Evolutionary conservation across 2,329 filamentous ascomycete genomes (phyloP).

Genomic region (Colletotrichum sp.): DNA sequence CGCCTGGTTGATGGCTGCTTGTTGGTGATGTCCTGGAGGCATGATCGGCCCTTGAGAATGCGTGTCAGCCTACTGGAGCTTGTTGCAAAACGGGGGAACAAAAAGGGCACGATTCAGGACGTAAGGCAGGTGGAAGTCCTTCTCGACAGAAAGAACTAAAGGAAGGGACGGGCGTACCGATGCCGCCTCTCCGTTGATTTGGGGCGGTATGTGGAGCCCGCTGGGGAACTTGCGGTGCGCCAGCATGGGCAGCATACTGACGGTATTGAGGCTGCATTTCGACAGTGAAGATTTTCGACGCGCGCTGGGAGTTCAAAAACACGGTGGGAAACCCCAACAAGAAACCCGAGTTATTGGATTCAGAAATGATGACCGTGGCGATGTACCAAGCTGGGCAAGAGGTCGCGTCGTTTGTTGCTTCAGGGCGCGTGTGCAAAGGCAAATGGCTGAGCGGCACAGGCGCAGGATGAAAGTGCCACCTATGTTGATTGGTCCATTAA

Average conservation of each 20-base stretch:
- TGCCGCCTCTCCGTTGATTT: conserved; percentile 56
- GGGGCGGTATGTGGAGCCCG: conserved; percentile 49
- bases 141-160: background rate
- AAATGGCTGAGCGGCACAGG: background rate
- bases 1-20: conserved; percentile 57
- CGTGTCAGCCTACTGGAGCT: background rate
- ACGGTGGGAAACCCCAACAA: background rate
- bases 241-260: conserved; percentile 40
- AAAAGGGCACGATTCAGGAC: background rate
- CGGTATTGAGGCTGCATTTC: conserved; percentile 61
- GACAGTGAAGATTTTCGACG: background rate
- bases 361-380: conserved; percentile 10
- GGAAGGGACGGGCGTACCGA: conserved; percentile 45
- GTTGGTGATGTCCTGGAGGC: conserved; percentile 56
- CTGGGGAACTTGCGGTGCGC: conserved; percentile 46
- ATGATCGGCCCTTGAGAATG: conserved; percentile 56
- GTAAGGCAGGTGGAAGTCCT: background rate
- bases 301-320: background rate
- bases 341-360: background rate
- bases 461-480: background rate
- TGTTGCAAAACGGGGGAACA: background rate
- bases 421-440: background rate
- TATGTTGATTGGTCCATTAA: background rate
- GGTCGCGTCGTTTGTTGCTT: background rate
- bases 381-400: conserved; percentile 12